Conservation (phyloP, 2,329 filamentous ascomycete genomes). For the Daldinia eschscholtzii region DNA sequence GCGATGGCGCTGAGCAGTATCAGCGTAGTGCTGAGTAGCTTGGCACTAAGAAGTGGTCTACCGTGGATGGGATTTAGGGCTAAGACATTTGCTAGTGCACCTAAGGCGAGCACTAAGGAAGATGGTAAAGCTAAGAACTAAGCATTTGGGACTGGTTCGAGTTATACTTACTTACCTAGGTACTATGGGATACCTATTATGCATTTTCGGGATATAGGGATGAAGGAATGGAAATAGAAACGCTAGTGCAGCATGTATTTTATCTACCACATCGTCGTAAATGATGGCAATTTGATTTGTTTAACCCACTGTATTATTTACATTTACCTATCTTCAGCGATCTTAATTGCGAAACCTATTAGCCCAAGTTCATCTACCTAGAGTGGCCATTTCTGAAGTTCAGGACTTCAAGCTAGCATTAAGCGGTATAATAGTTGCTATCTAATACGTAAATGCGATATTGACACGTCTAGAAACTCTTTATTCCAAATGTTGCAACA, state of each 20-base stretch:
- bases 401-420: no score
- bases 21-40: conserved; percentile 86
- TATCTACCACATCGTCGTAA: not conserved
- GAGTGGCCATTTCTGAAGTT: no score
- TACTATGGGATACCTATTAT: not conserved
- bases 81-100: conserved; percentile 11
- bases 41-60: conserved; percentile 72
- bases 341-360: no score
- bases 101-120: not conserved
- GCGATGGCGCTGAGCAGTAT: conserved; percentile 95
- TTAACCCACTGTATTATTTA: not conserved
- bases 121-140: not conserved
- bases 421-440: no score
- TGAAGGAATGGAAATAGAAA: not conserved
- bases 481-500: not conserved
- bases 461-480: not conserved
- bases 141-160: no score
- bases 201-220: not conserved
- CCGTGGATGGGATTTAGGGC: conserved; percentile 54
- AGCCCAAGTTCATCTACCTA: no score
- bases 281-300: not conserved
- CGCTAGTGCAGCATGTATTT: conserved; percentile 7
- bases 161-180: not conserved
- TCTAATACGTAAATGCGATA: not conserved
- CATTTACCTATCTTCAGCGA: not conserved